Evolutionary conservation across 805 yeast genomes (phyloP).

Genomic region (Kazachstania bromeliacearum): DNA sequence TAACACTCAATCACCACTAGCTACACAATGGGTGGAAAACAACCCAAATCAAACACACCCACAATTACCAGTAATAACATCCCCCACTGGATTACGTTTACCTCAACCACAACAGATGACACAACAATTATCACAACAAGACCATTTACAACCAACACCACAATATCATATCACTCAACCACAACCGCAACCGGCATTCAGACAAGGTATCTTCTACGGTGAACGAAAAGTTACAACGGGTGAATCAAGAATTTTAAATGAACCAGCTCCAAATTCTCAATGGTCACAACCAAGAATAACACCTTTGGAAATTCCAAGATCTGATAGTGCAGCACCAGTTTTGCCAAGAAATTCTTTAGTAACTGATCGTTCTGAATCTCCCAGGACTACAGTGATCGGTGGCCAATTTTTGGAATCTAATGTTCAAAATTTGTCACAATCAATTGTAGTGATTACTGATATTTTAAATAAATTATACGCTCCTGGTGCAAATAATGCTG

Average conservation of each 20-base stretch:
- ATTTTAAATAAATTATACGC: conserved; percentile 1
- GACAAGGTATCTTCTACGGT: conserved; percentile 1
- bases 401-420: not conserved
- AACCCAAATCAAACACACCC: not conserved
- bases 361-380: too few relatives aligned
- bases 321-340: not conserved
- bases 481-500: not conserved
- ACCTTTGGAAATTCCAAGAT: too few relatives aligned
- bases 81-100: not conserved
- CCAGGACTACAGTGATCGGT: too few relatives aligned
- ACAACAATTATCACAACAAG: conserved; percentile 1
- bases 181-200: conserved; percentile 1
- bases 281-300: conserved; percentile 1
- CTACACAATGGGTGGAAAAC: too few relatives aligned
- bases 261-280: not conserved
- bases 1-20: too few relatives aligned
- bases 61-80: not conserved
- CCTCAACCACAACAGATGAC: conserved; percentile 1
- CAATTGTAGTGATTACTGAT: conserved; percentile 3
- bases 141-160: not conserved
- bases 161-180: not conserved
- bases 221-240: not conserved
- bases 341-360: conserved; percentile 1
- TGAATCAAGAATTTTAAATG: not conserved
- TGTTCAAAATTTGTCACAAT: conserved; percentile 1